Evolutionary conservation across 106 monocot genomes (phyloP).

Genomic region (Allium sativum): DNA sequence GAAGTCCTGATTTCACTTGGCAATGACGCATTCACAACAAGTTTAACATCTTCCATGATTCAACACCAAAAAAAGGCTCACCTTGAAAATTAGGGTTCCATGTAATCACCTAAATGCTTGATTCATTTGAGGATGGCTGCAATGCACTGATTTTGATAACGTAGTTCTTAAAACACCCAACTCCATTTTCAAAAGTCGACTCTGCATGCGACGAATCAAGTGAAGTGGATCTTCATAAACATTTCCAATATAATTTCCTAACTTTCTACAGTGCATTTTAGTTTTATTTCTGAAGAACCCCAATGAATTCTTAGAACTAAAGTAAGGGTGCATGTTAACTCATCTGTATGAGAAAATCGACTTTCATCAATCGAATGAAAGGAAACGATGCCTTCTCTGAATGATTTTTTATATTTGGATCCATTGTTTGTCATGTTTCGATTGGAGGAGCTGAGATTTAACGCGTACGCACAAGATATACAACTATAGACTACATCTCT

Average conservation of each 20-base stretch:
- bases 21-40: too few relatives aligned
- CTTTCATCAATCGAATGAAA: conserved; percentile 50
- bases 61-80: too few relatives aligned
- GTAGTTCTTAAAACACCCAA: conserved; percentile 27
- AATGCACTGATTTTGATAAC: conserved; percentile 37
- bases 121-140: conserved; percentile 42
- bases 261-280: conserved; percentile 40
- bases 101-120: background rate
- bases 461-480: conserved; percentile 45
- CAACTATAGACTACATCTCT: too few relatives aligned
- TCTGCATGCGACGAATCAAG: conserved; percentile 15
- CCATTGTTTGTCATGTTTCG: conserved; percentile 42
- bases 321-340: conserved; percentile 44
- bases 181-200: conserved; percentile 18
- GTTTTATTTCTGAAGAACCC: conserved; percentile 42
- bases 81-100: too few relatives aligned
- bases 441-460: conserved; percentile 47
- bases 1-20: too few relatives aligned
- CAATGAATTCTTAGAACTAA: conserved; percentile 40
- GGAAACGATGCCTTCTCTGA: conserved; percentile 45
- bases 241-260: conserved; percentile 36
- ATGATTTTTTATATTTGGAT: conserved; percentile 44
- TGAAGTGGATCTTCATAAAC: conserved; percentile 21
- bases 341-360: conserved; percentile 38
- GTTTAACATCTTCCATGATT: too few relatives aligned